Percentiles rank a stretch among this genome's conserved stretches.
phyloP scores from a whole-genome alignment of 805 yeast species.

The Saccharomycopsis javanensis region DNA sequence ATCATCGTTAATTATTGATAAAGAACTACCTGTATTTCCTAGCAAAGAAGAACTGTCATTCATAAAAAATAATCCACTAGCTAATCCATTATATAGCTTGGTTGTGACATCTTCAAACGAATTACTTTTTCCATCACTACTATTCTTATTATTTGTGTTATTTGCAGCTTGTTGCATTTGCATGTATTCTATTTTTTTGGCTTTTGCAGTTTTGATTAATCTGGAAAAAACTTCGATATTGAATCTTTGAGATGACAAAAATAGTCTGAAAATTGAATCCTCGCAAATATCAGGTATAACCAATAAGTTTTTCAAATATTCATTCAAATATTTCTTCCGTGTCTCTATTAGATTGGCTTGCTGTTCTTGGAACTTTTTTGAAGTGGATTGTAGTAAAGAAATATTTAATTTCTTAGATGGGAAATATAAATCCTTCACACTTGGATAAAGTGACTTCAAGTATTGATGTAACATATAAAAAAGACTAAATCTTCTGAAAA shows the following conservation, averaged over 20 bases:
- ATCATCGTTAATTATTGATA: not conserved
- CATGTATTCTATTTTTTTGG: not conserved
- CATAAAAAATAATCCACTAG: constrained; percentile 20
- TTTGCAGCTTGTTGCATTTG: not conserved
- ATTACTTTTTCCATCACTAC: constrained; percentile 13
- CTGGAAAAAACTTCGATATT: constrained; percentile 23
- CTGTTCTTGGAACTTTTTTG: constrained; percentile 28
- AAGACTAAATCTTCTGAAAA: constrained; percentile 83
- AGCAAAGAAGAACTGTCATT: constrained; percentile 16
- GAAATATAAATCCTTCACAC: constrained; percentile 39
- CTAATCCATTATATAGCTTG: constrained; percentile 26
- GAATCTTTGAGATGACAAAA: constrained; percentile 65
- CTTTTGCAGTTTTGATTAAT: constrained; percentile 6
- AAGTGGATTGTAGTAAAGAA: constrained; percentile 41
- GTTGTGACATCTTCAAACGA: constrained; percentile 24
- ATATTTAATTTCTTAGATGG: constrained; percentile 33
- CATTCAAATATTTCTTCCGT: constrained; percentile 51
- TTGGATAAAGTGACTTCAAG: constrained; percentile 42
- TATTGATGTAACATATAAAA: constrained; percentile 64
- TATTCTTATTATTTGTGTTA: constrained; percentile 12
- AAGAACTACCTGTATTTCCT: not conserved
- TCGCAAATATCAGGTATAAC: constrained; percentile 61
- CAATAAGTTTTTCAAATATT: constrained; percentile 49
- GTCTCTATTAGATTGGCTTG: constrained; percentile 52
- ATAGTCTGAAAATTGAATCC: constrained; percentile 61